Percentiles rank a stretch among this genome's conserved stretches.
These are phyloP conservation scores for Physcomitrium patens DNA, from an alignment of 225 moss, liverwort and hornwort genomes.

Conservation along the genomic window DNA sequence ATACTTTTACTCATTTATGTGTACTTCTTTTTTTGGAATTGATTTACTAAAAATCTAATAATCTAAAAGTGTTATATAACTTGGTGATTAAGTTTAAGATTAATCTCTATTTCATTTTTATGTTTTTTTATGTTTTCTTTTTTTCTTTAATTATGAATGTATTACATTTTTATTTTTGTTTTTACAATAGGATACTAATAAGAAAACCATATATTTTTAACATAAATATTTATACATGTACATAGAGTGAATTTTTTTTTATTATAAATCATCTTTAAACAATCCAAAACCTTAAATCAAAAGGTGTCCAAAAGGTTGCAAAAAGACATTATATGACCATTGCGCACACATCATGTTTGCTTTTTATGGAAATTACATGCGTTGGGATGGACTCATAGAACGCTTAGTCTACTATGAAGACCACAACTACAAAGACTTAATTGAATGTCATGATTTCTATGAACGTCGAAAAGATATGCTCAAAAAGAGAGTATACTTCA, in stretches of 20 bases:
- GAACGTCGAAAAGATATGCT: constrained; percentile 73
- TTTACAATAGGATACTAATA: too few species aligned
- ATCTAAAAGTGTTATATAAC: neutral
- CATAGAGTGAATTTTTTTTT: too few species aligned
- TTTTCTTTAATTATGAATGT: too few species aligned
- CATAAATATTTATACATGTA: too few species aligned
- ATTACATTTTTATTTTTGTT: too few species aligned
- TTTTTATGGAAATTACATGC: constrained; percentile 81
- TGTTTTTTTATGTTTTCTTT: too few species aligned
- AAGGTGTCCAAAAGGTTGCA: constrained; percentile 76
- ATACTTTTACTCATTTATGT: neutral
- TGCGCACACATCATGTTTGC: constrained; percentile 81
- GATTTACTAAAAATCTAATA: neutral
- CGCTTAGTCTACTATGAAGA: constrained; percentile 62
- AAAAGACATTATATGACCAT: constrained; percentile 58
- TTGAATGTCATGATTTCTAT: constrained; percentile 83
- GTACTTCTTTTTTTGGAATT: neutral
- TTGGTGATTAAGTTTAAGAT: too few species aligned
- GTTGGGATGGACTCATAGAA: constrained; percentile 77
- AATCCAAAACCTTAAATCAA: neutral
- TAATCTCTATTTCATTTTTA: too few species aligned
- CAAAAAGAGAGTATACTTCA: constrained; percentile 59
- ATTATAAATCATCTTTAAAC: too few species aligned
- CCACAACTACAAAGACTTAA: constrained; percentile 55
- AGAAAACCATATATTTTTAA: too few species aligned